These are phyloP conservation scores for Herpetospermum pedunculosum DNA, from an alignment of 306 rosid genomes.

Conservation along the genomic window DNA sequence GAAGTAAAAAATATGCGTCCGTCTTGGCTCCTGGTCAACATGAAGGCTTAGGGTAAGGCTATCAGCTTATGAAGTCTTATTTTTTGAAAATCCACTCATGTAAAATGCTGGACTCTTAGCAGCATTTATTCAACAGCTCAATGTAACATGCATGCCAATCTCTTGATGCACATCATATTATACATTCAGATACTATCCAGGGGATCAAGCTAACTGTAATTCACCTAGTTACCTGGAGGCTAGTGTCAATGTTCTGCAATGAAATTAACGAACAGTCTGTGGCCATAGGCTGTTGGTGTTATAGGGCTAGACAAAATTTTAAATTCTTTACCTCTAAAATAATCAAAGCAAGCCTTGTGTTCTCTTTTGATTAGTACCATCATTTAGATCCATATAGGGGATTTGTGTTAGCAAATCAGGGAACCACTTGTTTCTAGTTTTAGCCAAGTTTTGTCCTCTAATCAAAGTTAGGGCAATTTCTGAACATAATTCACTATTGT, in stretches of 20 bases:
- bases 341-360: not conserved
- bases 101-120: not conserved
- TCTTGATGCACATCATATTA: not conserved
- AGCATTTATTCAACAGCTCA: not conserved
- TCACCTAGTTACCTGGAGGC: not conserved
- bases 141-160: not conserved
- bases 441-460: not conserved
- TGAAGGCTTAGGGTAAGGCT: slow-evolving; percentile 82
- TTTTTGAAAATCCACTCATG: not conserved
- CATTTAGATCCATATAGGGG: not conserved
- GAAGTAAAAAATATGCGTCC: slow-evolving; percentile 69
- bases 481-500: slow-evolving; percentile 13
- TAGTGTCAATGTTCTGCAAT: not conserved
- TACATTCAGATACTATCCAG: not conserved
- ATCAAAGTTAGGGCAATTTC: not conserved
- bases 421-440: not conserved
- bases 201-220: not conserved
- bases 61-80: not conserved
- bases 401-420: not conserved
- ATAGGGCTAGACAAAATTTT: not conserved
- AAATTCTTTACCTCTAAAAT: not conserved
- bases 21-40: slow-evolving; percentile 99
- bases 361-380: not conserved
- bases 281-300: not conserved
- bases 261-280: not conserved